Conservation (phyloP, 1,284 basidiomycete species). For the Tilletiopsis washingtonensis region DNA sequence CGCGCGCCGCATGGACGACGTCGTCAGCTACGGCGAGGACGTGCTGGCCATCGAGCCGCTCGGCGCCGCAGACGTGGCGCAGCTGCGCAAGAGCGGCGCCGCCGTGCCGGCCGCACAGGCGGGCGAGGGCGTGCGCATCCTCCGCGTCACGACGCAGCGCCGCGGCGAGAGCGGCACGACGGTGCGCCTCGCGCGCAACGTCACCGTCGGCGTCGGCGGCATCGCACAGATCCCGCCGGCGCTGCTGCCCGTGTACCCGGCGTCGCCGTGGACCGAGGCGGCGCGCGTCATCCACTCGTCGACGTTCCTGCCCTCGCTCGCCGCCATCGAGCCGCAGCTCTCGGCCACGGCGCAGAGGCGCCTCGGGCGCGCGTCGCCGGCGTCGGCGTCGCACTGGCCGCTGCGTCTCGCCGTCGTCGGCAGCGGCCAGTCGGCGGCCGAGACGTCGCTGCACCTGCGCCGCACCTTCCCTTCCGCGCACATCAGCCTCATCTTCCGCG, state of each 20-base stretch:
- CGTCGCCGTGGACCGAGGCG: slow-evolving; percentile 7
- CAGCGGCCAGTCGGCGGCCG: slow-evolving; percentile 42
- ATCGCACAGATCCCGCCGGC: slow-evolving; percentile 24
- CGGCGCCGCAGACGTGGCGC: slow-evolving; percentile 13
- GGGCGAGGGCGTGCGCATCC: slow-evolving; percentile 16
- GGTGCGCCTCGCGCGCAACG: slow-evolving; percentile 26
- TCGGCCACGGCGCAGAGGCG: too few species aligned
- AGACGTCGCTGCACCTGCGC: slow-evolving; percentile 42
- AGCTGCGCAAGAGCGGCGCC: slow-evolving; percentile 6
- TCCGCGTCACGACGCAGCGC: slow-evolving; percentile 19
- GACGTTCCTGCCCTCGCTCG: slow-evolving; percentile 35
- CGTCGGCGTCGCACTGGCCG: slow-evolving; percentile 2
- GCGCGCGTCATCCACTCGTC: slow-evolving; percentile 37
- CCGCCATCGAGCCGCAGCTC: slow-evolving; percentile 22
- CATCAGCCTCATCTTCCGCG: slow-evolving; percentile 41
- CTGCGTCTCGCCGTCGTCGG: slow-evolving; percentile 41
- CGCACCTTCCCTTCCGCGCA: slow-evolving; percentile 36
- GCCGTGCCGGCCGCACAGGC: slow-evolving; percentile 3
- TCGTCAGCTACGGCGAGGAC: slow-evolving; percentile 31
- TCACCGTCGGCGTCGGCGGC: slow-evolving; percentile 40
- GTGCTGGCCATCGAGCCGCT: slow-evolving; percentile 36
- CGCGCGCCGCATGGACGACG: slow-evolving; percentile 33
- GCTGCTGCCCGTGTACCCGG: slow-evolving; percentile 21
- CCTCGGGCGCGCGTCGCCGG: slow-evolving; percentile 6
- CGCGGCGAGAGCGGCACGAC: slow-evolving; percentile 10